Percentiles rank a stretch among this genome's conserved stretches.
These are phyloP conservation scores for Termitomyces sp. DNA, from an alignment of 768 basidiomycete species.

Conservation along the genomic window DNA sequence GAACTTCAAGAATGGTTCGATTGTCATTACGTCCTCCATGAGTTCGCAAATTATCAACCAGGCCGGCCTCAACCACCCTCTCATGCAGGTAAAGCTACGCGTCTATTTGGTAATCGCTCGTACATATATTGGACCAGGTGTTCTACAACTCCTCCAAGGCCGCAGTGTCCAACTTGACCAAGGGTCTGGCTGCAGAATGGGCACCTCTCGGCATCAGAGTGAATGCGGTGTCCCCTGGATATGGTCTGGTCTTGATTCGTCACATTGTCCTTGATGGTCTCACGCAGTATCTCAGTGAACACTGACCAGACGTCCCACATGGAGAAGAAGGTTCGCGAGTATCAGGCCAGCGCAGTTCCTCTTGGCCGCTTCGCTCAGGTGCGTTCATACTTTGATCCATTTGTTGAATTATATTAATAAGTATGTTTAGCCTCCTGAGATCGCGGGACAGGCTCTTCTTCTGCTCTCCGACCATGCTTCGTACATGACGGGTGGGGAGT, in stretches of 20 bases:
- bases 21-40: constrained; percentile 65
- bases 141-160: constrained; percentile 69
- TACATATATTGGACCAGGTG: constrained; percentile 17
- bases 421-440: constrained; percentile 44
- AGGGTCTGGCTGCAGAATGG: constrained; percentile 64
- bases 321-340: constrained; percentile 43
- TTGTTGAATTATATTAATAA: neutral
- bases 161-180: constrained; percentile 52
- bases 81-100: constrained; percentile 40
- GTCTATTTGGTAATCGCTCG: too few relatives aligned
- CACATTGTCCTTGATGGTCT: neutral
- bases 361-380: constrained; percentile 56
- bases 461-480: constrained; percentile 46
- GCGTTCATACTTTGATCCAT: neutral
- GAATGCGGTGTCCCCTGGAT: constrained; percentile 61
- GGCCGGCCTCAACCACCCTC: constrained; percentile 33
- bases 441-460: constrained; percentile 49
- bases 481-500: constrained; percentile 58
- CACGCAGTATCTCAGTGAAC: constrained; percentile 29
- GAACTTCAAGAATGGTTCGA: constrained; percentile 37
- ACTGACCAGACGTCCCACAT: constrained; percentile 56
- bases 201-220: constrained; percentile 46
- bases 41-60: constrained; percentile 64
- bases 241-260: constrained; percentile 28
- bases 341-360: constrained; percentile 46